A percentile compares a stretch with the other conserved stretches of the same genome.
These are phyloP conservation scores for Aspergillus bombycis DNA, from an alignment of 2,329 filamentous ascomycete species.

Conservation along the genomic window DNA sequence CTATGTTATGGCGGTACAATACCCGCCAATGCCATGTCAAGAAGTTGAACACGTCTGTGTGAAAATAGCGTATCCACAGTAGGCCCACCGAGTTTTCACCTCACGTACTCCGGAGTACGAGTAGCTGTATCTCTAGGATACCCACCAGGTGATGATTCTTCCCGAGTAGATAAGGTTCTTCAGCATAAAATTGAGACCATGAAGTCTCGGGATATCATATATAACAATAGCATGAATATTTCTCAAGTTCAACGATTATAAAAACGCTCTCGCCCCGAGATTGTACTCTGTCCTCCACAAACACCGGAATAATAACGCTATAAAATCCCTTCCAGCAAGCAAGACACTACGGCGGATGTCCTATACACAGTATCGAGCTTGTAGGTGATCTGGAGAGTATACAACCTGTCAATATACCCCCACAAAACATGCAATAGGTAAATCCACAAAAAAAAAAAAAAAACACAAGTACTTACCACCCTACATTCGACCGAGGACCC, in stretches of 20 bases:
- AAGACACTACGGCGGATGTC: neutral
- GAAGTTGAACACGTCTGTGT: neutral
- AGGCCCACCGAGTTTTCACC: neutral
- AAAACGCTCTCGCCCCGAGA: neutral
- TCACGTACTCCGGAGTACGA: too few relatives aligned
- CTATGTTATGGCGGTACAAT: neutral
- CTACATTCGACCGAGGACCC: neutral
- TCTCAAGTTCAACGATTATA: neutral
- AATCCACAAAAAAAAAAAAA: too few relatives aligned
- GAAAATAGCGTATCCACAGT: neutral
- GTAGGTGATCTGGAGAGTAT: neutral
- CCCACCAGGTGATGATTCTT: neutral
- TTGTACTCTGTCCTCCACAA: neutral
- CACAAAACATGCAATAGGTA: too few relatives aligned
- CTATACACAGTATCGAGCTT: too few relatives aligned
- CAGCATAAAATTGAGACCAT: neutral
- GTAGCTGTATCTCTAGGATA: neutral
- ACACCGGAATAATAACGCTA: too few relatives aligned
- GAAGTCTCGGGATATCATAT: neutral
- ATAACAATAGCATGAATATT: neutral
- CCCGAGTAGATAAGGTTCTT: neutral
- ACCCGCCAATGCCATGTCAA: neutral
- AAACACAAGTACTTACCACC: neutral
- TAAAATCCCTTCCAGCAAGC: too few relatives aligned
- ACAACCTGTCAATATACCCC: neutral